Evolutionary conservation across 345 rosid species (phyloP).

Genomic region (Lumnitzera littorea): DNA sequence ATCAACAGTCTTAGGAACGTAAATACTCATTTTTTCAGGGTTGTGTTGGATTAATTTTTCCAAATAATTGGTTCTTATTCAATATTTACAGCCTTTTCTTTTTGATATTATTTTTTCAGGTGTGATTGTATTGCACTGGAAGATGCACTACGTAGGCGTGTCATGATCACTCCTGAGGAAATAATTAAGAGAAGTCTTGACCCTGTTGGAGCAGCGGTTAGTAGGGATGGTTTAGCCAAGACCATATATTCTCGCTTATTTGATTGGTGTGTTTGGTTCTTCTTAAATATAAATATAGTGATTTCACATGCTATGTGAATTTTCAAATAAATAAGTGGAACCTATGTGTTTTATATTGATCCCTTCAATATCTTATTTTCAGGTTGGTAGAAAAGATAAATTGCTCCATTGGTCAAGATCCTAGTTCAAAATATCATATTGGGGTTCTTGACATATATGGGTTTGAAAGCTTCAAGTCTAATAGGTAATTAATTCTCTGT

Average conservation of each 20-base stretch:
- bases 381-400: conserved; percentile 87
- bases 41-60: not conserved
- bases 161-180: conserved; percentile 84
- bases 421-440: conserved; percentile 52
- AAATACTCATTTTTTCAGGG: too few relatives aligned
- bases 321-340: conserved; percentile 1
- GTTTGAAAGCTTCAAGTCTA: conserved; percentile 80
- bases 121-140: conserved; percentile 59
- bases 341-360: not conserved
- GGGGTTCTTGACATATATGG: conserved; percentile 94
- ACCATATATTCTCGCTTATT: conserved; percentile 80
- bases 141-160: conserved; percentile 73
- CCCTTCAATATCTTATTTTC: conserved; percentile 8
- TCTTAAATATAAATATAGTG: not conserved
- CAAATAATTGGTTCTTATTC: not conserved
- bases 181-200: conserved; percentile 76
- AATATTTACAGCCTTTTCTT: not conserved
- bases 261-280: conserved; percentile 52
- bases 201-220: conserved; percentile 58
- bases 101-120: conserved; percentile 34
- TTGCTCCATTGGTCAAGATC: conserved; percentile 68
- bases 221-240: conserved; percentile 93
- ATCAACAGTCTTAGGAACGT: too few relatives aligned
- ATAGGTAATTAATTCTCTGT: conserved; percentile 45
- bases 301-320: not conserved